Base-by-base conservation (phyloP, 2,329 filamentous ascomycete species). In the Chrysoporthe cubensis region DNA sequence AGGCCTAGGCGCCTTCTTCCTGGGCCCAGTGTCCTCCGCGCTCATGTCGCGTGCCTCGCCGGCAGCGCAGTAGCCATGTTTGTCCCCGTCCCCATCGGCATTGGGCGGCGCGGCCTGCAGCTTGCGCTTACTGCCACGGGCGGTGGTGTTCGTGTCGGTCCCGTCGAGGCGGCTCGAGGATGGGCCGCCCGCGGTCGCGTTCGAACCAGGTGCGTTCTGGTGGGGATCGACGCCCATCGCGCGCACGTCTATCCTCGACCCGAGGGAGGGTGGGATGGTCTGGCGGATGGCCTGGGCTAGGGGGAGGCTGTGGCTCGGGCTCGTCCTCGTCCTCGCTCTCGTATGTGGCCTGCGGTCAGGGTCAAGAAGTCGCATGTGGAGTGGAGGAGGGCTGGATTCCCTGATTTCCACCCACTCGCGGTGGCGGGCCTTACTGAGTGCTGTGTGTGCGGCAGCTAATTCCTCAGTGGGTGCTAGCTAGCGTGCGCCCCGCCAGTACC, bases 161-260 rank as follows among this genome's bases (percentile, higher is more conserved):
- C 18, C 26, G 48, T 7, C 14, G 48, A 21, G 4, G 13, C 34
- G 4, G 13, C 34, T 54, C 34, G 61, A 42, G 46, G 46, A 54
- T 54, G 61, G 16, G 37, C 46, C 8, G 18, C 18, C 34, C 4
- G 8, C 21, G 40, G 64, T 18, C 40, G 46, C 8, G 11, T 16
- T 43, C 26, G 43, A 40, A 16, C 14, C 52, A 59, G 18, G 64
- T 21, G 65, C 58, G 11, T 58, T 40, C 60, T 65, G 65, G 8
- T 62, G 34, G 16, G 57, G 65, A 18, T 69, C 58, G 37, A 65
- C 50, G 32, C 65, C 66, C 66, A 68, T 69, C 1, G 11, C 63
- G 43, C 3, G n/a, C 14, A 21, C 34, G 9, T 40, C 18, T 64
- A 8, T 14, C 26, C 26, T 26, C 26, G 26, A 26, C 26, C 26